phyloP scores from a whole-genome alignment of 768 basidiomycete species.

The Phylloporus scabripes region DNA sequence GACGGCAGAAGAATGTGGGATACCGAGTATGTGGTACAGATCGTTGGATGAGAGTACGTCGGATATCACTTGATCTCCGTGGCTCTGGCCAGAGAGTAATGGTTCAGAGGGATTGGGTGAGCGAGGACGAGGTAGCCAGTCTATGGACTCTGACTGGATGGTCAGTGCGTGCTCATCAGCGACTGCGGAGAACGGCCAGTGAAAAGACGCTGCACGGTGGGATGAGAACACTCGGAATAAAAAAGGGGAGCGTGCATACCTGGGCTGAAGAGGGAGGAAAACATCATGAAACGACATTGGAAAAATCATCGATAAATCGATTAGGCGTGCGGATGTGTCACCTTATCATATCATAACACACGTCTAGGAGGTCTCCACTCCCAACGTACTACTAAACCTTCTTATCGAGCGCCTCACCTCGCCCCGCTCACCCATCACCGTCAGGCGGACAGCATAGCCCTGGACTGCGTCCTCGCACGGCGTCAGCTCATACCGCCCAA shows the following conservation, averaged over 20 bases:
- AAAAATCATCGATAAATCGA: conserved; percentile 6
- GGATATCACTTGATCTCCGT: conserved; percentile 22
- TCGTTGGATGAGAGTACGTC: conserved; percentile 58
- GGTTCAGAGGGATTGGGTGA: conserved; percentile 6
- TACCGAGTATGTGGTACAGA: conserved; percentile 69
- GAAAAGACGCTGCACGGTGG: conserved; percentile 44
- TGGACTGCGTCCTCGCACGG: conserved; percentile 24
- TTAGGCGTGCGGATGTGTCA: conserved; percentile 5
- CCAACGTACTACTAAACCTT: conserved; percentile 47
- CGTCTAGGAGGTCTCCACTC: conserved; percentile 29
- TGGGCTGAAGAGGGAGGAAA: conserved; percentile 28
- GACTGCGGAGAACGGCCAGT: conserved; percentile 60
- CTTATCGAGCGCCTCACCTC: conserved; percentile 59
- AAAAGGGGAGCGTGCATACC: conserved; percentile 14
- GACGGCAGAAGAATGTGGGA: conserved; percentile 42
- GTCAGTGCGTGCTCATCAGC: conserved; percentile 35
- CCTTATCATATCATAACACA: not conserved
- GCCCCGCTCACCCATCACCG: conserved; percentile 90
- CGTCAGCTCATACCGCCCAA: conserved; percentile 74
- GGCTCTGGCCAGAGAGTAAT: conserved; percentile 3
- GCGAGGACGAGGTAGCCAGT: conserved; percentile 23
- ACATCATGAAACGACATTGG: conserved; percentile 7
- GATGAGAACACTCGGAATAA: not conserved
- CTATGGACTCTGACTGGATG: conserved; percentile 21
- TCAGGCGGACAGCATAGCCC: conserved; percentile 50